phyloP scores from a whole-genome alignment of 768 basidiomycete species.

The Sarcomyxa edulis region DNA sequence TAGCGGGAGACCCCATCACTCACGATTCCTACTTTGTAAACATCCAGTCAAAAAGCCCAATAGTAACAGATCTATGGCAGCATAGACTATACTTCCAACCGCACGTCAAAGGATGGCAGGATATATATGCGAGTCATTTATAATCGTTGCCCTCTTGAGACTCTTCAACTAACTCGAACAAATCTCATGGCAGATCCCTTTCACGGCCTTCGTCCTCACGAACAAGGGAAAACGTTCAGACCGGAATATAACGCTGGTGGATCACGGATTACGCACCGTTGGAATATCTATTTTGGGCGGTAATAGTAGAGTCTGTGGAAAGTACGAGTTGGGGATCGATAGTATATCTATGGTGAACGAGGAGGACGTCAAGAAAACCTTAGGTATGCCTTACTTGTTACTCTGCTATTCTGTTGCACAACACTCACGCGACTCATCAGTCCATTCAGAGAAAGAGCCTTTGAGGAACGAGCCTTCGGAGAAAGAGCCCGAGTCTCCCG shows the following conservation, averaged over 20 bases:
- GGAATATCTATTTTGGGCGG: slow-evolving; percentile 88
- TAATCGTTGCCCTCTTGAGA: slow-evolving; percentile 8
- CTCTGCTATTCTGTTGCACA: too few species aligned
- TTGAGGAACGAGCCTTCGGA: too few species aligned
- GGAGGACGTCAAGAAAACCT: slow-evolving; percentile 43
- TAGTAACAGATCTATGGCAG: slow-evolving; percentile 89
- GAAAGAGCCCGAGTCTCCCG: too few species aligned
- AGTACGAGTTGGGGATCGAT: slow-evolving; percentile 80
- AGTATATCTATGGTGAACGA: slow-evolving; percentile 79
- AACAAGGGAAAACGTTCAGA: slow-evolving; percentile 62
- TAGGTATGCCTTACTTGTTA: slow-evolving; percentile 13
- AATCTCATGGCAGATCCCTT: slow-evolving; percentile 59
- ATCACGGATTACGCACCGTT: slow-evolving; percentile 70
- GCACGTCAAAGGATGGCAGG: slow-evolving; percentile 69
- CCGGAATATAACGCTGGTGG: slow-evolving; percentile 70
- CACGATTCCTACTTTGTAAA: slow-evolving; percentile 90
- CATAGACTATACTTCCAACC: slow-evolving; percentile 81
- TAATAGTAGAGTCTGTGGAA: slow-evolving; percentile 67
- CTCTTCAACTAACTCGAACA: slow-evolving; percentile 11
- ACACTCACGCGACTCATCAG: background rate
- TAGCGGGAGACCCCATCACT: slow-evolving; percentile 70
- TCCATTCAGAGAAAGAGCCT: background rate
- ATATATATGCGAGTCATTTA: slow-evolving; percentile 60
- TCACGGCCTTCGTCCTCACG: slow-evolving; percentile 69
- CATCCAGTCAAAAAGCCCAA: slow-evolving; percentile 80